These are phyloP conservation scores for Meyerozyma smithsonii DNA, from an alignment of 1,139 yeast genomes.

Conservation along the genomic window DNA sequence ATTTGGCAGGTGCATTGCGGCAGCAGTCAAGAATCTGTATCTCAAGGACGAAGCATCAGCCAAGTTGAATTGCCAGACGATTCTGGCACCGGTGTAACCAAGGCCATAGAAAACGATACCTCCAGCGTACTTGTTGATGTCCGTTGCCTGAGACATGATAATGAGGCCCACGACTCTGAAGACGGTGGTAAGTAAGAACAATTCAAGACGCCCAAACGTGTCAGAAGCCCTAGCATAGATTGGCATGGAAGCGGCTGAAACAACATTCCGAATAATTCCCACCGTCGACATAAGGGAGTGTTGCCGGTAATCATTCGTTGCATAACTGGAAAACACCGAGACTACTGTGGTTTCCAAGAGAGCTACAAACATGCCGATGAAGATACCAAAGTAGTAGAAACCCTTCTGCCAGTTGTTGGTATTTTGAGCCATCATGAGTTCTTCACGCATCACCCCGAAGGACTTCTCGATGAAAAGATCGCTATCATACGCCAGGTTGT, in stretches of 20 bases:
- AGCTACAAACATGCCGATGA: slow-evolving; percentile 8
- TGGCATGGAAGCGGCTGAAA: slow-evolving; percentile 71
- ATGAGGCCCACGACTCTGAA: slow-evolving; percentile 69
- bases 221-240: slow-evolving; percentile 67
- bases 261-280: slow-evolving; percentile 56
- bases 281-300: slow-evolving; percentile 66
- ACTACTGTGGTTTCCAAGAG: slow-evolving; percentile 10
- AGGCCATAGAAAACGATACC: slow-evolving; percentile 68
- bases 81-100: slow-evolving; percentile 63
- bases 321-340: slow-evolving; percentile 22
- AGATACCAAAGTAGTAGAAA: slow-evolving; percentile 8
- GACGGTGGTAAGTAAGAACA: slow-evolving; percentile 49
- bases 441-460: slow-evolving; percentile 11
- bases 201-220: slow-evolving; percentile 62
- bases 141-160: slow-evolving; percentile 62
- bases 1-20: slow-evolving; percentile 64
- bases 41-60: slow-evolving; percentile 66
- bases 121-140: slow-evolving; percentile 64
- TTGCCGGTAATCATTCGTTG: slow-evolving; percentile 50
- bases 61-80: slow-evolving; percentile 51
- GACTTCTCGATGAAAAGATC: slow-evolving; percentile 4
- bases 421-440: slow-evolving; percentile 12
- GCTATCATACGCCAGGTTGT: no score
- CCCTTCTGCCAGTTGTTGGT: slow-evolving; percentile 4
- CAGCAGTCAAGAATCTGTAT: slow-evolving; percentile 63